Evolutionary conservation across 257 asterid species (phyloP).

Genomic region (Solanum sitiens): DNA sequence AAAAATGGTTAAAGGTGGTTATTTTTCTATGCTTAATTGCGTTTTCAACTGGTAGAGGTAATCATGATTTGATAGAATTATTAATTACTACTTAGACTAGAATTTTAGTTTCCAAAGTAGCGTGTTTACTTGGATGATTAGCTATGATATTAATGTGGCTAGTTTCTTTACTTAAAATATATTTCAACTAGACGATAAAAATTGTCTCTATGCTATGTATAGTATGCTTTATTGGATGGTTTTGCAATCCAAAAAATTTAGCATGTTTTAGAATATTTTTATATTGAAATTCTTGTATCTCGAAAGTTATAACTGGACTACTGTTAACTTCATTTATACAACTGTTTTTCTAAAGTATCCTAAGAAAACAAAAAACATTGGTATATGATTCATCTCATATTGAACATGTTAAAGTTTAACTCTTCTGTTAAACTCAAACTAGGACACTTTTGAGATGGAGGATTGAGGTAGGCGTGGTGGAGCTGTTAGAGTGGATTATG

Average conservation of each 20-base stretch:
- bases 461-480: neutral
- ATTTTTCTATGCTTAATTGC: slow-evolving; percentile 13
- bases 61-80: neutral
- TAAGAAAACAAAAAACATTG: neutral
- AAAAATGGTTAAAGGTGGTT: slow-evolving; percentile 17
- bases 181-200: neutral
- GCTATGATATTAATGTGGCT: neutral
- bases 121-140: neutral
- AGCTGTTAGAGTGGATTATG: neutral
- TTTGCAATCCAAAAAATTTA: neutral
- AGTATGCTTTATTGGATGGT: neutral
- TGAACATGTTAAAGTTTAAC: neutral
- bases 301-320: neutral
- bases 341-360: neutral
- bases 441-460: neutral
- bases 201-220: neutral
- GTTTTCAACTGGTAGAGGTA: slow-evolving; percentile 27
- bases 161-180: neutral
- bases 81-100: neutral
- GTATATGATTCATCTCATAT: neutral
- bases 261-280: neutral
- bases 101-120: neutral
- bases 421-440: neutral
- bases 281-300: neutral
- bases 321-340: neutral